These are phyloP conservation scores for Nicotiana tomentosiformis DNA, from an alignment of 257 asterid species.

Conservation along the genomic window DNA sequence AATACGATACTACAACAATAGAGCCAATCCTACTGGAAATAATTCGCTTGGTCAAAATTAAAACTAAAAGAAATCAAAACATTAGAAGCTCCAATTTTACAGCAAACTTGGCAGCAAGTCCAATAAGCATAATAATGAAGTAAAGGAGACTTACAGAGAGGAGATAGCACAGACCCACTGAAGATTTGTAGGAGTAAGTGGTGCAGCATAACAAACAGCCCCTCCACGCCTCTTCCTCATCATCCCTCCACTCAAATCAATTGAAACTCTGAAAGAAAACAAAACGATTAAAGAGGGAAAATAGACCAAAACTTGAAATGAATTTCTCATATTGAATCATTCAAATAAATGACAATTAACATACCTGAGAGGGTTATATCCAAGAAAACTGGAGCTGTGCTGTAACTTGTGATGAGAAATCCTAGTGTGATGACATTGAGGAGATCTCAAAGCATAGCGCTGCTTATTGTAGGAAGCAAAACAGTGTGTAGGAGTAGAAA, in stretches of 20 bases:
- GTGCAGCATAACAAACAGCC: constrained; percentile 49
- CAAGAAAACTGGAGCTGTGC: constrained; percentile 19
- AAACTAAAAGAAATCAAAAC: background rate
- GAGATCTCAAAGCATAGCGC: constrained; percentile 12
- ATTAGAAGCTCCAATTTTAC: background rate
- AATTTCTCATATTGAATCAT: background rate
- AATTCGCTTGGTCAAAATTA: background rate
- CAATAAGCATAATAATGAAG: background rate
- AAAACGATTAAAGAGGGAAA: background rate
- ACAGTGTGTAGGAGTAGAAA: constrained; percentile 15
- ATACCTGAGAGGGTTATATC: constrained; percentile 10
- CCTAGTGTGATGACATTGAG: constrained; percentile 5
- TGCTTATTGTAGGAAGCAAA: constrained; percentile 14
- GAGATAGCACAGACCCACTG: constrained; percentile 67
- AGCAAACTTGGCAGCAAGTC: background rate
- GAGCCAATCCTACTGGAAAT: too few species aligned
- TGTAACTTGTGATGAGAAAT: constrained; percentile 18
- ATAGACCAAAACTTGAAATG: background rate
- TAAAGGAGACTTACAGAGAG: constrained; percentile 41
- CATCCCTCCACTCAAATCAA: constrained; percentile 13
- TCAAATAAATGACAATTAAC: background rate
- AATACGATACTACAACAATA: too few species aligned
- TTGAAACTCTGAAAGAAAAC: constrained; percentile 26
- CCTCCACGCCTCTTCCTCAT: constrained; percentile 32
- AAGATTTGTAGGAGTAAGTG: constrained; percentile 52